phyloP scores from a whole-genome alignment of 352 stramenopile species.

The Phytophthora hybrid region DNA sequence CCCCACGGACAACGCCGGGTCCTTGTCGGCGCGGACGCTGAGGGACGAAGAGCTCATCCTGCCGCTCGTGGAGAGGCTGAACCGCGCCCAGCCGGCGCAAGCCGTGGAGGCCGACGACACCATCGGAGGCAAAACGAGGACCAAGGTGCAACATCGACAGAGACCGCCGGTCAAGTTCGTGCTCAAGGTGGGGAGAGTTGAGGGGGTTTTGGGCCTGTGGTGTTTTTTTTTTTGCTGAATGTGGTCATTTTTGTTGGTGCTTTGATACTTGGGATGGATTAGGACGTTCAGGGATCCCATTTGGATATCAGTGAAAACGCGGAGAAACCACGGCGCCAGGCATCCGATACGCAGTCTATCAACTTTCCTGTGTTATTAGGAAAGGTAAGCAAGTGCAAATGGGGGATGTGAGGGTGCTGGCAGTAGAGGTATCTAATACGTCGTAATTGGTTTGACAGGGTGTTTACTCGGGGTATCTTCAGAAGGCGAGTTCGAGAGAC shows the following conservation, averaged over 20 bases:
- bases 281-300: constrained; percentile 79
- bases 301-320: constrained; percentile 70
- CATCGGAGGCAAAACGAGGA: constrained; percentile 45
- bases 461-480: constrained; percentile 79
- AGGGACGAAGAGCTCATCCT: constrained; percentile 84
- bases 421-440: neutral
- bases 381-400: constrained; percentile 47
- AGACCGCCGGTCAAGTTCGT: constrained; percentile 83
- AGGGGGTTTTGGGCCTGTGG: neutral
- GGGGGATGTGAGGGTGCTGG: neutral
- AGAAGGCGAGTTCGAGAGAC: constrained; percentile 85
- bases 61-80: constrained; percentile 73
- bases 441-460: constrained; percentile 40
- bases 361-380: constrained; percentile 77
- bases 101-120: constrained; percentile 60
- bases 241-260: neutral
- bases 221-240: constrained; percentile 11
- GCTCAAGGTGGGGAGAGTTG: constrained; percentile 60
- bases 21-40: constrained; percentile 74
- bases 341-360: constrained; percentile 59
- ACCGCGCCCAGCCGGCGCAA: constrained; percentile 51
- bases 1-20: constrained; percentile 63
- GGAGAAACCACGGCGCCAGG: constrained; percentile 26
- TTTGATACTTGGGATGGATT: constrained; percentile 1
- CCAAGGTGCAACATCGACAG: constrained; percentile 69